Percentiles rank a stretch among this genome's conserved stretches.
Evolutionary conservation across 192 early-diverging fungal species (phyloP).

Genomic region (Podochytrium sp.): DNA sequence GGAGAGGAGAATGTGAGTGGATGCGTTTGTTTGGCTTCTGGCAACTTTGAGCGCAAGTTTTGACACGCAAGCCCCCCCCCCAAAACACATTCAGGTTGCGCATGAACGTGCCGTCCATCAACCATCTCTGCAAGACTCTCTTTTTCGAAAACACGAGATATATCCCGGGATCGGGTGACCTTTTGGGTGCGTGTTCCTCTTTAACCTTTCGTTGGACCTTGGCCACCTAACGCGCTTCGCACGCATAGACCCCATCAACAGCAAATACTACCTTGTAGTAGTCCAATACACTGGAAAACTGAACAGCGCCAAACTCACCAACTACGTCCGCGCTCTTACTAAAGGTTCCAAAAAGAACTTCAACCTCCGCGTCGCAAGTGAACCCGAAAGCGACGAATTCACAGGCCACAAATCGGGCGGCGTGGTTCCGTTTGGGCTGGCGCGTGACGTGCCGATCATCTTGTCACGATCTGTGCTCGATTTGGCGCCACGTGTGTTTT

Average conservation of each 20-base stretch:
- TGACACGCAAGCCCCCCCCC: too few species aligned
- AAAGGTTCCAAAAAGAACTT: slow-evolving; percentile 68
- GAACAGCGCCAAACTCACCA: slow-evolving; percentile 66
- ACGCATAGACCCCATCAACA: slow-evolving; percentile 52
- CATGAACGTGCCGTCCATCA: slow-evolving; percentile 68
- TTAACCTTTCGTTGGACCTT: background rate
- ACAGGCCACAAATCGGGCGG: slow-evolving; percentile 68
- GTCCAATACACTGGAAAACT: slow-evolving; percentile 63
- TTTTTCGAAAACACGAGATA: slow-evolving; percentile 90
- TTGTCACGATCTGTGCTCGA: slow-evolving; percentile 63
- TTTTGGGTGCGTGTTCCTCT: slow-evolving; percentile 25
- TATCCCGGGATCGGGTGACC: slow-evolving; percentile 44
- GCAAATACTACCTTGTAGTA: slow-evolving; percentile 69
- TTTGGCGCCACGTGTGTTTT: slow-evolving; percentile 71
- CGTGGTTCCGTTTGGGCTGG: slow-evolving; percentile 50
- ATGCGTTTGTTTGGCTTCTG: background rate
- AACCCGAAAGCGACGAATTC: slow-evolving; percentile 60
- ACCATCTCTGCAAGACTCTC: slow-evolving; percentile 88
- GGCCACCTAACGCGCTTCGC: background rate
- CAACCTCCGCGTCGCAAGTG: slow-evolving; percentile 75
- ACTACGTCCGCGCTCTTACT: slow-evolving; percentile 62
- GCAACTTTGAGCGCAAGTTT: background rate
- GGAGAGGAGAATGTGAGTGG: slow-evolving; percentile 68
- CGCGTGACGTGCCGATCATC: slow-evolving; percentile 62
- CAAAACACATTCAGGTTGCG: slow-evolving; percentile 51